Conservation (phyloP, 2,329 filamentous ascomycete genomes). For the Xylaria sp. region DNA sequence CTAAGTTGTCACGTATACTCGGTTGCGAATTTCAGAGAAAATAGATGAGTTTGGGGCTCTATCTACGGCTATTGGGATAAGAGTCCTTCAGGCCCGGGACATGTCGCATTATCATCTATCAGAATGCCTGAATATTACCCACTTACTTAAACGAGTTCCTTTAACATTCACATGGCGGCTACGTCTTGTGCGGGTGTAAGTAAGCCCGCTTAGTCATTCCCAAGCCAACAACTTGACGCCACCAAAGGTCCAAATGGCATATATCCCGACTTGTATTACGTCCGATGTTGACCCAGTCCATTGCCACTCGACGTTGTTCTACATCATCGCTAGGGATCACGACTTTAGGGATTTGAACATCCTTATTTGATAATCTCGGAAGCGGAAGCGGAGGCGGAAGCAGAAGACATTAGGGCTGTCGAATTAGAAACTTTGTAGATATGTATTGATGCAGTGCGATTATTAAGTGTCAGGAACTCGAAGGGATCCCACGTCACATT, state of each 20-base stretch:
- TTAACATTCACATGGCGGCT: background rate
- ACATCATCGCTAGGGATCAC: background rate
- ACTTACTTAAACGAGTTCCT: too few relatives aligned
- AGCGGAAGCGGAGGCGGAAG: background rate
- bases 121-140: too few relatives aligned
- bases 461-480: conserved; percentile 3
- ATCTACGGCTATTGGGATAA: too few relatives aligned
- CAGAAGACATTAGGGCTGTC: background rate
- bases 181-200: too few relatives aligned
- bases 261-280: background rate
- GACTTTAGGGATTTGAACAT: background rate
- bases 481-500: conserved; percentile 16
- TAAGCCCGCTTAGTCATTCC: background rate
- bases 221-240: background rate
- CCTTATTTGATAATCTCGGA: background rate
- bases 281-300: background rate
- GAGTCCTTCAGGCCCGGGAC: too few relatives aligned
- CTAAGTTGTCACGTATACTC: background rate
- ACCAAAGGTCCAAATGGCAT: background rate
- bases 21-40: background rate
- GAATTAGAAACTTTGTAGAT: background rate
- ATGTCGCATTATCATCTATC: too few relatives aligned
- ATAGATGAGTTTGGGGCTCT: too few relatives aligned
- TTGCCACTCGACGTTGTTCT: background rate
- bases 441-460: background rate